A percentile compares a stretch with the other conserved stretches of the same genome.
Conservation (phyloP, 805 yeast species). For the Candida sanyiensis region DNA sequence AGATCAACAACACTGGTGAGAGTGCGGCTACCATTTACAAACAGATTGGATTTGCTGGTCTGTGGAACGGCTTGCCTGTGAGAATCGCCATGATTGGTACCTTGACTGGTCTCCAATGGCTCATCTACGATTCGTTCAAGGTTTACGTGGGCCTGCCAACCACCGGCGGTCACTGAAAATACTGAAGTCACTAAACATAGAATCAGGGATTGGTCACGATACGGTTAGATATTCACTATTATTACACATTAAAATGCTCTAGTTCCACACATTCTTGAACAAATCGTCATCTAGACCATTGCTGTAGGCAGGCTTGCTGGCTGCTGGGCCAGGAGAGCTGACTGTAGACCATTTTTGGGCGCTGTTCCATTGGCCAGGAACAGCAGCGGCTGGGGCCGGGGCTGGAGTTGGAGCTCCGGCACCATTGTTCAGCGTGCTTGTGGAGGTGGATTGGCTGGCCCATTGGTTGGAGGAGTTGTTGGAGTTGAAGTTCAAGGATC, state of each 20-base stretch:
- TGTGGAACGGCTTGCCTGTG: constrained; percentile 93
- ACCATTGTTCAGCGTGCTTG: constrained; percentile 3
- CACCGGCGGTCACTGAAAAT: constrained; percentile 50
- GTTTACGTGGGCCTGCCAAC: constrained; percentile 94
- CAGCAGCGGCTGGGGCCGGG: neutral
- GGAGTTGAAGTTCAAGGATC: constrained; percentile 9
- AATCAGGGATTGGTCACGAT: too few species aligned
- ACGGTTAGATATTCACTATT: neutral
- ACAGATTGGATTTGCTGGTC: constrained; percentile 81
- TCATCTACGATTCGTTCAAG: constrained; percentile 92
- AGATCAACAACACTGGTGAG: constrained; percentile 60
- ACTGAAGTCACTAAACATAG: too few species aligned
- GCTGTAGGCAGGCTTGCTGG: constrained; percentile 6
- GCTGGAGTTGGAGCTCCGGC: neutral
- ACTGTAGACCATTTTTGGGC: constrained; percentile 22
- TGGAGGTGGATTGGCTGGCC: constrained; percentile 4
- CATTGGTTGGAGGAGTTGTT: constrained; percentile 9
- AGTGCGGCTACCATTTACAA: constrained; percentile 61
- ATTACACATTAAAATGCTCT: constrained; percentile 3
- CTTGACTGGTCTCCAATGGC: constrained; percentile 95
- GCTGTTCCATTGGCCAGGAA: constrained; percentile 8
- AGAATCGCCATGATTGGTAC: constrained; percentile 98
- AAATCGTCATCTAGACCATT: constrained; percentile 51
- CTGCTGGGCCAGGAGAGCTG: constrained; percentile 9
- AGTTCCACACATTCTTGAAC: constrained; percentile 66